Conservation (phyloP, 1,284 basidiomycete species). For the Ustilago sp. region DNA sequence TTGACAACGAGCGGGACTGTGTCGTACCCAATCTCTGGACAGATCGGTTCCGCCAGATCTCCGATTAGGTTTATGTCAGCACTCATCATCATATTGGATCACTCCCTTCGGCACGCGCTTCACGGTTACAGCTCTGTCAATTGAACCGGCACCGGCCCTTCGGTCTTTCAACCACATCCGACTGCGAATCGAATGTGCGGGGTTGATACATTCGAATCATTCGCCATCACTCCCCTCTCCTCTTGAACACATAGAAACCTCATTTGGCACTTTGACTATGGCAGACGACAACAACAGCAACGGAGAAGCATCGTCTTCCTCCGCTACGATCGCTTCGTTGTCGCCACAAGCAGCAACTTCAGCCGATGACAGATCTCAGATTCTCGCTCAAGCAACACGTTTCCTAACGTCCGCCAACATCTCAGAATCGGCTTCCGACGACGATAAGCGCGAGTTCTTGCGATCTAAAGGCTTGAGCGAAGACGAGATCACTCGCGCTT, state of each 20-base stretch:
- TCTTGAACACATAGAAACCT: background rate
- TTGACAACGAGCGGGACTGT: too few species aligned
- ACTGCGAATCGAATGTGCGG: slow-evolving; percentile 12
- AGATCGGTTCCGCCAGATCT: too few species aligned
- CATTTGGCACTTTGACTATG: slow-evolving; percentile 6
- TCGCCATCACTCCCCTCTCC: background rate
- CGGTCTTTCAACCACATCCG: slow-evolving; percentile 30
- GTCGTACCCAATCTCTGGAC: too few species aligned
- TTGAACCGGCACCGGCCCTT: slow-evolving; percentile 15
- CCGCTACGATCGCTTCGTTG: background rate
- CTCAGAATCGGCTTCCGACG: slow-evolving; percentile 33
- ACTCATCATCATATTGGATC: too few species aligned
- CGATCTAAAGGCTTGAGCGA: slow-evolving; percentile 61
- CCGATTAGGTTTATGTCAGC: too few species aligned
- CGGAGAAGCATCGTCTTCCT: slow-evolving; percentile 19
- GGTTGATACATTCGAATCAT: slow-evolving; percentile 6
- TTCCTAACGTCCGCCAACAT: slow-evolving; percentile 62
- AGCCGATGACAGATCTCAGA: slow-evolving; percentile 28
- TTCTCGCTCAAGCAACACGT: slow-evolving; percentile 64
- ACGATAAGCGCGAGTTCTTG: slow-evolving; percentile 57
- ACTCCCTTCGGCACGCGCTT: background rate
- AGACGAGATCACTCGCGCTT: slow-evolving; percentile 57
- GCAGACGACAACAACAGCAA: slow-evolving; percentile 24
- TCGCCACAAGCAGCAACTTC: background rate
- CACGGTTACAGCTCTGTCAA: background rate